Evolutionary conservation across 768 basidiomycete species (phyloP), one percentile per base, ranked within the genome.

Genomic region (Omphalotus guepiniiformis): DNA sequence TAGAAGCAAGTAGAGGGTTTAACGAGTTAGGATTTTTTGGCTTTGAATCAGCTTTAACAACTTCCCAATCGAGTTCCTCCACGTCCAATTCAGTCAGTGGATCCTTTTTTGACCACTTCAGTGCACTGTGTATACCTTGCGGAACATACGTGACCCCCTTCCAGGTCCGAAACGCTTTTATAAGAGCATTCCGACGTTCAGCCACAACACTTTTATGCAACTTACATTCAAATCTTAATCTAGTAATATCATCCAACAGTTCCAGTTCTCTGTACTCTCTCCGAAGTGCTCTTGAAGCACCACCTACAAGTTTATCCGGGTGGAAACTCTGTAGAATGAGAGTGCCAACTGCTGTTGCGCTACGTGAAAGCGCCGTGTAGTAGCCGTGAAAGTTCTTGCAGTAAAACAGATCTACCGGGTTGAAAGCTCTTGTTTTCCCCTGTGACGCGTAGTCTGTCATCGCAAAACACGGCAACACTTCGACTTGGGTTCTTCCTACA

Each of bases 241-340:
- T 25, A 0, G 65, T 70, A 2, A 72, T 62, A 7, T 66, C 55
- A 58, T 71, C 62, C 1, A 73, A 48, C 1, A 70, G 30, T 42
- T 72, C 64, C 0, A 71, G 49, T 27, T 69, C 65, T 8, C 63
- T 27, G 25, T 64, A 68, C 42, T 70, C 65, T 47, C 67, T 63
- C 13, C 58, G 28, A 0, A 69, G 34, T 15, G 48, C 50, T 2
- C 63, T 61, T 9, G 51, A 53, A 4, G 47, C 26, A 27, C 52
- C 52, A 35, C 46, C 39, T 2, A 27, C 30, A 6, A 48, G 30
- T 15, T 46, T 26, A 21, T 11, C 7, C 6, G 3, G 3, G 41
- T 51, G 27, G 30, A 53, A 51, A 3, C 32, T 37, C 34, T 47
- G 35, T 8, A 53, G 15, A n/a, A 53, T 51, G 4, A 51, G n/a